Evolutionary conservation across 192 early-diverging fungal species (phyloP), one percentile per base, ranked within the genome.

Genomic region (Coemansia sp.): DNA sequence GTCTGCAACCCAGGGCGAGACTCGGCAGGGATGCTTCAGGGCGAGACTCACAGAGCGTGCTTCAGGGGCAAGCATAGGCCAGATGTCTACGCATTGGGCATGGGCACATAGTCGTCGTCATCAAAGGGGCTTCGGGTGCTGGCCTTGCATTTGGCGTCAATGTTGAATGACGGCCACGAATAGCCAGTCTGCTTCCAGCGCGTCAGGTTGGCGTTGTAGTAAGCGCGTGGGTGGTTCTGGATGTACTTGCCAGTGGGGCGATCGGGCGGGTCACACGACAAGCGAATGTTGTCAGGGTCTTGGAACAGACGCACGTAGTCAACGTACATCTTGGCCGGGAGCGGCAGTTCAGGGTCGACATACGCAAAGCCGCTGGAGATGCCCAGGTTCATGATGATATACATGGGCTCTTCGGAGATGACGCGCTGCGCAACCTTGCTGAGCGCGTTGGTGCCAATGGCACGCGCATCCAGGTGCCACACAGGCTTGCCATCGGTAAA

Each of bases 271-370:
- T 86, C 83, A 57, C 84, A 86, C 41, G 83, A 86, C 29, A 81
- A 61, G 32, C 74, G 68, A 65, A 76, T 80, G 53, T 78, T 72
- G 43, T 82, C 75, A 9, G 77, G 69, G 43, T 82, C 75, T 29
- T 86, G 85, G 75, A 83, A 86, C 27, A 86, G 67, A 2, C 85
- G 80, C 9, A 86, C 66, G 41, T 86, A 86, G 78, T 86, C 85
- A 25, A 86, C 54, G 48, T 77, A 75, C 83, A 86, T 83, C 29
- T 73, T 65, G 19, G 81, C 81, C 9, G 83, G 83, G 65, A 83
- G 71, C 15, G 53, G 19, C 10, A 84, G 60, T 2, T 65, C 59
- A 1, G 75, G 64, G 24, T 77, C 69, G 38, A 84, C 83, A 25
- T 71, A 70, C 4, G 73, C 68, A 57, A 84, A 84, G 21, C 78